Conservation (phyloP, 345 rosid species). For the Euphorbia tirucalli region DNA sequence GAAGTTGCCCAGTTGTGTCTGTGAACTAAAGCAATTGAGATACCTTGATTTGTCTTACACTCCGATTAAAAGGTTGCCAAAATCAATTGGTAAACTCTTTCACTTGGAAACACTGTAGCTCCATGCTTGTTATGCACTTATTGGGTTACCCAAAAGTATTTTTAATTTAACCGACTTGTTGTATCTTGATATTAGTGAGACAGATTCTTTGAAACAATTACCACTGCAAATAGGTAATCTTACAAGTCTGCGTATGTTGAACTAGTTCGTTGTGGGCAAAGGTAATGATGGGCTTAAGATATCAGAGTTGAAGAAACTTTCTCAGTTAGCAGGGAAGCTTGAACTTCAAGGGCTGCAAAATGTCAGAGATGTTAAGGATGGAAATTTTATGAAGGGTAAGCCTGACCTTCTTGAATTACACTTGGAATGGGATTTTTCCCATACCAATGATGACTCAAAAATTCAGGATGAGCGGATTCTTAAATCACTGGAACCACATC, state of each 20-base stretch:
- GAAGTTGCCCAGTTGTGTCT: neutral
- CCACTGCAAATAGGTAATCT: neutral
- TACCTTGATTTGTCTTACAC: constrained; percentile 7
- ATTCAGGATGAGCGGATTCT: neutral
- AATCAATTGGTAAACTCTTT: neutral
- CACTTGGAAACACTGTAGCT: neutral
- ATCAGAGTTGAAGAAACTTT: neutral
- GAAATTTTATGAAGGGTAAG: neutral
- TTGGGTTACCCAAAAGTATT: neutral
- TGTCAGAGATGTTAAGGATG: neutral
- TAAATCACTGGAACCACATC: neutral
- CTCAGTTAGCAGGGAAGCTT: neutral
- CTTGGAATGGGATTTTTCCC: neutral
- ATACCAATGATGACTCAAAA: no score
- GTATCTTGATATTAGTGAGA: neutral
- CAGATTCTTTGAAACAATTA: neutral
- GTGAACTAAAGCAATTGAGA: neutral
- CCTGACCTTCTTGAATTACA: neutral
- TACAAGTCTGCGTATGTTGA: neutral
- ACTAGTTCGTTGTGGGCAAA: neutral
- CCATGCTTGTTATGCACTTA: neutral
- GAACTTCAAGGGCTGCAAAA: neutral
- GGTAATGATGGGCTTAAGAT: neutral
- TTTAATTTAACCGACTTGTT: neutral
- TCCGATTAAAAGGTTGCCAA: neutral